phyloP scores from a whole-genome alignment of 2,329 filamentous ascomycete genomes.

The Cytospora schulzeri region DNA sequence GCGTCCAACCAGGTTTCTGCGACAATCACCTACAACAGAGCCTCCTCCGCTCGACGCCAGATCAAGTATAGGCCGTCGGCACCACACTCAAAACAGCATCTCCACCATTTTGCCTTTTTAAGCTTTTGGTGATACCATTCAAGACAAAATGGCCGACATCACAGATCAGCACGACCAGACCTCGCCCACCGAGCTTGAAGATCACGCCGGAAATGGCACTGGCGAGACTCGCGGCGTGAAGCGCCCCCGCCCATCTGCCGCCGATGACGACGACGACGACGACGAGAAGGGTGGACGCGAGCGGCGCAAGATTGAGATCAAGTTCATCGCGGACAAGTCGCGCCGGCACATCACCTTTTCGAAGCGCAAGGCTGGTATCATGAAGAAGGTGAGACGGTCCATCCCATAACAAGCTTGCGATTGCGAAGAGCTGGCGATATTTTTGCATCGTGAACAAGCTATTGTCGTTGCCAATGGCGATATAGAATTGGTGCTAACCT shows the following conservation, averaged over 20 bases:
- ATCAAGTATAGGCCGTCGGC: constrained; percentile 68
- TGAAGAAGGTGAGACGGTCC: constrained; percentile 82
- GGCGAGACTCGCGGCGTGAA: constrained; percentile 79
- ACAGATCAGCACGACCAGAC: constrained; percentile 76
- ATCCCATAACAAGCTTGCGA: neutral
- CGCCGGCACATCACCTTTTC: constrained; percentile 99
- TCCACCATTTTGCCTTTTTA: constrained; percentile 61
- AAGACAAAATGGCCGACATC: constrained; percentile 72
- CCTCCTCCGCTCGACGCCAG: constrained; percentile 59
- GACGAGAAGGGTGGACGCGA: constrained; percentile 97
- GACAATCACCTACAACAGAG: constrained; percentile 48
- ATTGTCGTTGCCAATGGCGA: neutral
- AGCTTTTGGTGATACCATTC: constrained; percentile 51
- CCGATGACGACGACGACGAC: constrained; percentile 95
- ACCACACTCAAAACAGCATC: constrained; percentile 67
- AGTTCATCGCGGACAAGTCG: constrained; percentile 99
- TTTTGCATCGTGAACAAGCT: neutral
- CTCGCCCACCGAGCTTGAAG: constrained; percentile 73
- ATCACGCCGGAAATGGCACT: constrained; percentile 71
- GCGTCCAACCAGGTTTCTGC: constrained; percentile 59
- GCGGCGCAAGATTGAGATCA: constrained; percentile 99
- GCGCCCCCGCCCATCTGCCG: constrained; percentile 78
- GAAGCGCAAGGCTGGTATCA: constrained; percentile 99
- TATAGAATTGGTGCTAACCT: constrained; percentile 16
- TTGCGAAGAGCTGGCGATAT: neutral